Base-by-base conservation (phyloP, 129 eudicot species). In the Centaurea solstitialis region DNA sequence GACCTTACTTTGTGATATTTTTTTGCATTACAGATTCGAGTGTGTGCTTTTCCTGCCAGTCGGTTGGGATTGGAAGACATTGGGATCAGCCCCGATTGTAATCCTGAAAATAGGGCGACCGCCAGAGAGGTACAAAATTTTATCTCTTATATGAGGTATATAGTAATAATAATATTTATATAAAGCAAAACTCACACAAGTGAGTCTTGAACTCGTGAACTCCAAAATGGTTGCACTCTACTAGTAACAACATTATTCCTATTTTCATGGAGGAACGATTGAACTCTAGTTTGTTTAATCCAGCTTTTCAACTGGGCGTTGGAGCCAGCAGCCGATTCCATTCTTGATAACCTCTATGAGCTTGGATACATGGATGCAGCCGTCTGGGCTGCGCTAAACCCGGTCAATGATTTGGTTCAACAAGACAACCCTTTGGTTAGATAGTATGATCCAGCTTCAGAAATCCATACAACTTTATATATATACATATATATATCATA, bases 11-110 rank as follows among this genome's bases (percentile, higher is more conserved):
- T 57, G 65, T 57, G 30, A 43, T 66, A 45, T 61, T 12, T 83
- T 76, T 26, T 59, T 43, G 80, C 61, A 7, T 82, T 83, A 80
- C 86, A 95, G 99, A 80, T 95, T 10, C 93, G 99, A 43, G 90
- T 96, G 20, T 96, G 99, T 80, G 99, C 98, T 38, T 96, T 96
- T 80, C 99, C 99, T 80, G 94, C 91, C 7, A 72, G 89, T 79
- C 84, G 79, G 21, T 91, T 96, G 89, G 97, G 99, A 72, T 75
- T 93, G 83, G 91, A 89, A 89, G 92, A 92, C 82, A 96, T 91
- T 8, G 99, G 98, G 15, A 96, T 96, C 38, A 96, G 98, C 85
- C 99, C 99, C 4, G 99, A 94, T 82, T 90, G 97, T 77, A 94
- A 92, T 89, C 99, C 99, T 45, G 93, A 83, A 43, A 88, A 88